phyloP scores from a whole-genome alignment of 352 stramenopile genomes.

The Globisporangium cederbergense region DNA sequence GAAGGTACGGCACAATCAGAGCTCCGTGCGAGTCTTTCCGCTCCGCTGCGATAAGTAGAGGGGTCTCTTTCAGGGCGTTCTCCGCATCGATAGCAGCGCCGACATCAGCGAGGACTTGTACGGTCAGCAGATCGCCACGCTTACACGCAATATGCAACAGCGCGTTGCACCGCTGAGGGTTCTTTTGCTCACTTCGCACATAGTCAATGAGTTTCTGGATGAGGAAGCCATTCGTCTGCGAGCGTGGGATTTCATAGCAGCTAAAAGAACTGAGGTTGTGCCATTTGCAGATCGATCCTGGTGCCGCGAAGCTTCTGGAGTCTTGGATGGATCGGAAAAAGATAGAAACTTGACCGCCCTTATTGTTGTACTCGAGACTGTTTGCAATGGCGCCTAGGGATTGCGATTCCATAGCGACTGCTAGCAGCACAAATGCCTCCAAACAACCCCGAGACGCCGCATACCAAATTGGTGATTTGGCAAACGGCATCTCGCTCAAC shows the following conservation, averaged over 20 bases:
- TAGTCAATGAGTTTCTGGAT: slow-evolving; percentile 58
- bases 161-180: slow-evolving; percentile 19
- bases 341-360: not conserved
- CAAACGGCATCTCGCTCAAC: slow-evolving; percentile 23
- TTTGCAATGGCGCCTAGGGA: slow-evolving; percentile 16
- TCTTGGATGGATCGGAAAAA: slow-evolving; percentile 23
- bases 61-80: slow-evolving; percentile 29
- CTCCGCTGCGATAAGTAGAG: slow-evolving; percentile 34
- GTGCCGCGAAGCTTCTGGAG: slow-evolving; percentile 23
- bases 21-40: slow-evolving; percentile 38
- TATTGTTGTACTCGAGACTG: slow-evolving; percentile 10
- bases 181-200: slow-evolving; percentile 22
- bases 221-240: slow-evolving; percentile 28
- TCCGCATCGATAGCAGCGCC: slow-evolving; percentile 27
- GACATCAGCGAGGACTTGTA: slow-evolving; percentile 35
- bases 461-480: slow-evolving; percentile 42
- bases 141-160: slow-evolving; percentile 43
- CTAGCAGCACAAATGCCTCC: slow-evolving; percentile 41
- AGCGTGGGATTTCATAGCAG: slow-evolving; percentile 35
- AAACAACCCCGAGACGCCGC: slow-evolving; percentile 40
- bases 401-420: slow-evolving; percentile 28
- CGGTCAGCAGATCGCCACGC: slow-evolving; percentile 29
- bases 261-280: slow-evolving; percentile 53
- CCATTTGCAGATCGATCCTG: slow-evolving; percentile 38
- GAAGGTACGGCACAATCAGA: slow-evolving; percentile 29